Base-by-base conservation (phyloP, 768 basidiomycete genomes). In the Russula olivacea region DNA sequence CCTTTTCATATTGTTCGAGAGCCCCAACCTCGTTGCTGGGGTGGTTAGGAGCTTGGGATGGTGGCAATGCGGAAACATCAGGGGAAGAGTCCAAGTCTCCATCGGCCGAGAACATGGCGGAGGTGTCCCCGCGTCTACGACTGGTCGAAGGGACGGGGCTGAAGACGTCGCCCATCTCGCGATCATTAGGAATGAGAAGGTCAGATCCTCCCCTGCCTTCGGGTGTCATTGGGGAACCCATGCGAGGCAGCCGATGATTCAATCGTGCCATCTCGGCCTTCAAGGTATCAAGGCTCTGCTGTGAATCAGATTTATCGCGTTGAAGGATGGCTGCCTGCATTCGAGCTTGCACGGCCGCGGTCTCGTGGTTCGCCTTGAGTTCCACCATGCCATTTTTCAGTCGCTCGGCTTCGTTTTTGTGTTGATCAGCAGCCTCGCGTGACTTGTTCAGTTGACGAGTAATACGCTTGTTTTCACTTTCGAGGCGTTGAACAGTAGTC, bases 221-320 rank as follows among this genome's bases (percentile, higher is more conserved):
- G 0, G 89, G 90, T 0, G 91, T 92, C 40, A 87, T 74, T 3
- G 91, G 89, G 3, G 86, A 87, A 6, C 87, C 87, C 67, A 84
- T 88, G 52, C 81, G 80, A 41, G 85, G 83, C 23, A 88, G 74
- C 52, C 82, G 77, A 43, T 85, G 77, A 11, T 78, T 80, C n/a
- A 83, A 83, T 58, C 87, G 84, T 9, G 82, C 81, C 53, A 84
- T 76, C 51, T 95, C 91, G 0, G 80, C 80, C 75, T 89, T 91
- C 70, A 91, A 72, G 4, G 80, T 77, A 69, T 97, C 93, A 28
- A 98, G 76, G 4, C 84, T 78, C 64, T 86, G 83, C 71, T 95
- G 90, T 43, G 98, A 78, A 68, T 99, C 96, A 30, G 85, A 87
- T 77, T 95, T 96, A 73, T 99, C 97, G 65, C 96, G 83, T 68